phyloP scores from a whole-genome alignment of 345 rosid species.

The Linum trigynum region DNA sequence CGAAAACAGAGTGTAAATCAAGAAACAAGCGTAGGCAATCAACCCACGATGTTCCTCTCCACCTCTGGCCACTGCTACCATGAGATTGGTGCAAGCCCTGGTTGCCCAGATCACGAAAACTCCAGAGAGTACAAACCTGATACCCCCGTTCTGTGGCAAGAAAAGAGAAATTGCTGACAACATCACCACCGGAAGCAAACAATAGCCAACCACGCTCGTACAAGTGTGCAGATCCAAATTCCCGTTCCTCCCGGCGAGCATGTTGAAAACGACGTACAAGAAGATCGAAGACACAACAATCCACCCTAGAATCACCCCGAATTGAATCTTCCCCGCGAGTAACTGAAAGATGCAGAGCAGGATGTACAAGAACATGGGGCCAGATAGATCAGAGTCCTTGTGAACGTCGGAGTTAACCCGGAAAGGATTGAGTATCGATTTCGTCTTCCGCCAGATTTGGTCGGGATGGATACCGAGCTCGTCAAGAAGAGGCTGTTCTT shows the following conservation, averaged over 20 bases:
- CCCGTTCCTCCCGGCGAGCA: constrained; percentile 89
- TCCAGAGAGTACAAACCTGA: constrained; percentile 47
- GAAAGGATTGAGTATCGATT: constrained; percentile 71
- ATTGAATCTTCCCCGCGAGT: constrained; percentile 87
- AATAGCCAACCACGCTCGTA: constrained; percentile 84
- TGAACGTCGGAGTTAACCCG: constrained; percentile 60
- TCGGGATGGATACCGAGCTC: constrained; percentile 96
- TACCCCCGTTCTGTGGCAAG: constrained; percentile 50
- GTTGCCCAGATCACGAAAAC: constrained; percentile 75
- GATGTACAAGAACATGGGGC: constrained; percentile 72
- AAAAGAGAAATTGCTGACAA: constrained; percentile 69
- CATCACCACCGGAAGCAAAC: constrained; percentile 70
- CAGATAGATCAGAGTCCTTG: constrained; percentile 78
- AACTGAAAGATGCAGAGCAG: constrained; percentile 76
- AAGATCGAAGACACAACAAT: constrained; percentile 85
- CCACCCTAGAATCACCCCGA: constrained; percentile 92
- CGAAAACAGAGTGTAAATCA: constrained; percentile 84
- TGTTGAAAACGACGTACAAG: constrained; percentile 74
- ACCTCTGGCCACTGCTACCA: constrained; percentile 80
- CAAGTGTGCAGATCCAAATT: constrained; percentile 77
- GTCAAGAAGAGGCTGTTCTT: constrained; percentile 88
- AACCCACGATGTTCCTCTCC: constrained; percentile 85
- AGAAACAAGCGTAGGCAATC: constrained; percentile 88
- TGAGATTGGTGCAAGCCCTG: constrained; percentile 61
- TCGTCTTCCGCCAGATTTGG: constrained; percentile 90